Percentiles rank a stretch among this genome's conserved stretches.
phyloP scores from a whole-genome alignment of 495 filamentous ascomycete species.

The Neurospora sp. region DNA sequence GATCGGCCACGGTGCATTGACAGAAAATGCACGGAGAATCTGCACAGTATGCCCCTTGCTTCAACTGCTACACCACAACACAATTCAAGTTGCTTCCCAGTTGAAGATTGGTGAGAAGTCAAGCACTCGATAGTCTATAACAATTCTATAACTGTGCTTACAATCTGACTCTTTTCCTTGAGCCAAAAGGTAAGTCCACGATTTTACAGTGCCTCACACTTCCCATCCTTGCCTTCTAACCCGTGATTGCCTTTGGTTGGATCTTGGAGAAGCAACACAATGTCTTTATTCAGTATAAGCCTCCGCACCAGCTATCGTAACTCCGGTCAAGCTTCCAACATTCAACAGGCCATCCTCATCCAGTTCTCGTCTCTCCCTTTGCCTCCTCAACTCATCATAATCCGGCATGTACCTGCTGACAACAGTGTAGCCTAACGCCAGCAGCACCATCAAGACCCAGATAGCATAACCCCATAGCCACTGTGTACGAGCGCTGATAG shows the following conservation, averaged over 20 bases:
- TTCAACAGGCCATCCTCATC: neutral
- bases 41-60: neutral
- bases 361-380: slow-evolving; percentile 7
- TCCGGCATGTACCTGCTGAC: slow-evolving; percentile 39
- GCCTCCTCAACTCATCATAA: slow-evolving; percentile 30
- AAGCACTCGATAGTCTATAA: neutral
- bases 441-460: slow-evolving; percentile 47
- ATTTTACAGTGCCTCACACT: neutral
- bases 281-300: neutral
- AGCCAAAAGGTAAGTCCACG: neutral
- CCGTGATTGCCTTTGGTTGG: neutral
- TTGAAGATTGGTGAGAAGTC: neutral
- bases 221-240: neutral
- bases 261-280: neutral
- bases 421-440: slow-evolving; percentile 37
- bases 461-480: slow-evolving; percentile 50
- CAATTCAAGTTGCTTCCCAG: neutral
- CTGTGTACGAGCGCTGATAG: slow-evolving; percentile 45
- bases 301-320: neutral
- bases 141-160: neutral
- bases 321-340: neutral
- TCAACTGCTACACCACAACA: neutral
- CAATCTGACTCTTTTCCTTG: neutral
- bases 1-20: neutral
- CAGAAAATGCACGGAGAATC: neutral